These are phyloP conservation scores for Boletus bicolor DNA, from an alignment of 768 basidiomycete genomes.

Conservation along the genomic window DNA sequence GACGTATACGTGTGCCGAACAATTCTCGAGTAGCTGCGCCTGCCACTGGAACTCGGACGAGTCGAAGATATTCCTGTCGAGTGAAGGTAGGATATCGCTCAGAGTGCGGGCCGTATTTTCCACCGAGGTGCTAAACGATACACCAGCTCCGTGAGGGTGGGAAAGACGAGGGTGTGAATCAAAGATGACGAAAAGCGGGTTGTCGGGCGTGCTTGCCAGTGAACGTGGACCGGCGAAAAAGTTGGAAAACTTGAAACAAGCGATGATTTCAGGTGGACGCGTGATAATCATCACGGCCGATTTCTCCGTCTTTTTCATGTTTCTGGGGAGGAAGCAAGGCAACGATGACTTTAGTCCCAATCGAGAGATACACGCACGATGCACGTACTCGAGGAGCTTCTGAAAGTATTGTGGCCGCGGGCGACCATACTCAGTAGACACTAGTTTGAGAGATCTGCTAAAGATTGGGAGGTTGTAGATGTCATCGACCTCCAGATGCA, in stretches of 20 bases:
- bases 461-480: slow-evolving; percentile 51
- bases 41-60: slow-evolving; percentile 57
- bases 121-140: slow-evolving; percentile 49
- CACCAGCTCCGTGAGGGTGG: slow-evolving; percentile 58
- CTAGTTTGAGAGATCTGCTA: slow-evolving; percentile 35
- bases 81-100: slow-evolving; percentile 41
- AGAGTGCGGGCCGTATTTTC: slow-evolving; percentile 44
- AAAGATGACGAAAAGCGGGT: slow-evolving; percentile 52
- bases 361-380: neutral
- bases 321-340: slow-evolving; percentile 12
- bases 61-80: slow-evolving; percentile 43
- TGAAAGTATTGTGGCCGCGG: slow-evolving; percentile 40
- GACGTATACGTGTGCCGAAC: slow-evolving; percentile 55
- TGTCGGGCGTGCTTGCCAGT: slow-evolving; percentile 4
- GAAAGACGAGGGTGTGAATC: slow-evolving; percentile 64
- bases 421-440: slow-evolving; percentile 35
- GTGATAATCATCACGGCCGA: slow-evolving; percentile 53
- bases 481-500: slow-evolving; percentile 57
- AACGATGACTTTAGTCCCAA: neutral
- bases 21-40: slow-evolving; percentile 58
- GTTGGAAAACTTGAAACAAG: slow-evolving; percentile 41
- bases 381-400: slow-evolving; percentile 25
- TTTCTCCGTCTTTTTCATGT: slow-evolving; percentile 17
- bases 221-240: neutral
- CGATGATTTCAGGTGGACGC: slow-evolving; percentile 67